phyloP scores from a whole-genome alignment of 441 rosid genomes.

The Omphalea diandra region DNA sequence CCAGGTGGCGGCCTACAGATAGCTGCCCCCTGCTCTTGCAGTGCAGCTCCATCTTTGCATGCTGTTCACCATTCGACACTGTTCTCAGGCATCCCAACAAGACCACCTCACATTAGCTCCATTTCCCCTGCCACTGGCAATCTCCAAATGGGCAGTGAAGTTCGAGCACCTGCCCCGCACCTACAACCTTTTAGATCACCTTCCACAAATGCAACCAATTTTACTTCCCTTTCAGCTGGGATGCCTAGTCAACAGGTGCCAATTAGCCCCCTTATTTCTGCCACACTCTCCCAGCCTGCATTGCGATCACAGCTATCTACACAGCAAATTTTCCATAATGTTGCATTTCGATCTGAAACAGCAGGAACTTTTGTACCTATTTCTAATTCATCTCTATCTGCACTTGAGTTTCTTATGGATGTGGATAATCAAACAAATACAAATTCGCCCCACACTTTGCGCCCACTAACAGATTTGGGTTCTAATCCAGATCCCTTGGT shows the following conservation, averaged over 20 bases:
- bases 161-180: constrained; percentile 63
- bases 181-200: constrained; percentile 51
- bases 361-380: constrained; percentile 22
- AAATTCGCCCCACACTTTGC: constrained; percentile 24
- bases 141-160: constrained; percentile 42
- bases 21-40: constrained; percentile 18
- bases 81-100: constrained; percentile 34
- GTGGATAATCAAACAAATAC: constrained; percentile 21
- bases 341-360: constrained; percentile 20
- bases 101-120: constrained; percentile 51
- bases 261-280: constrained; percentile 17
- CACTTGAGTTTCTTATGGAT: constrained; percentile 27
- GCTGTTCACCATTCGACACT: constrained; percentile 25
- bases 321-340: constrained; percentile 16
- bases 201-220: constrained; percentile 24
- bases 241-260: constrained; percentile 29
- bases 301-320: constrained; percentile 20
- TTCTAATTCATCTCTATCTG: constrained; percentile 16
- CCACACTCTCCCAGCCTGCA: constrained; percentile 23
- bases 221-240: constrained; percentile 23
- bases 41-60: constrained; percentile 28
- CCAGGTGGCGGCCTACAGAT: constrained; percentile 21
- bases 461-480: constrained; percentile 21
- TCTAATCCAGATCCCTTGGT: constrained; percentile 17
- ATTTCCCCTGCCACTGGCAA: constrained; percentile 37